Conservation (phyloP, 1,284 basidiomycete species). For the Singerocomus inundabilis region DNA sequence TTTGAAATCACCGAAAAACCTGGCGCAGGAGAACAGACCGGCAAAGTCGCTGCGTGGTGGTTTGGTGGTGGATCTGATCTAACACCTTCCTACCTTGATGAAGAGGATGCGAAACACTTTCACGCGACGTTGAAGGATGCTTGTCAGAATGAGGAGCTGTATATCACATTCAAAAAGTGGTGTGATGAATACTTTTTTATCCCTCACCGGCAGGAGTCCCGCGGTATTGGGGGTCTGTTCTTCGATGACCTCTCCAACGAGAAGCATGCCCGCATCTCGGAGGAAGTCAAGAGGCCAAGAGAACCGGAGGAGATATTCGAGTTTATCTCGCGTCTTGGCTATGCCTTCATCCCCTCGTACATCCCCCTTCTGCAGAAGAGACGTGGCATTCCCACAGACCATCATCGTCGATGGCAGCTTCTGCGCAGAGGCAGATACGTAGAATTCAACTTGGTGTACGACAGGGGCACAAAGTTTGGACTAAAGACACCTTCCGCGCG, state of each 20-base stretch:
- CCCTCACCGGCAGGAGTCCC: constrained; percentile 85
- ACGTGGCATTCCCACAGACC: constrained; percentile 58
- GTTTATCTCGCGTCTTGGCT: constrained; percentile 69
- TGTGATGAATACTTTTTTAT: constrained; percentile 98
- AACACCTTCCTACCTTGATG: constrained; percentile 91
- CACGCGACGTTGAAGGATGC: constrained; percentile 78
- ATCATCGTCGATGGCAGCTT: constrained; percentile 85
- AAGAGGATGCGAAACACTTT: constrained; percentile 87
- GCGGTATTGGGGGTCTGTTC: constrained; percentile 95
- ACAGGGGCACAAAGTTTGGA: constrained; percentile 86
- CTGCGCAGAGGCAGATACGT: constrained; percentile 87
- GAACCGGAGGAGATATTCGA: constrained; percentile 71
- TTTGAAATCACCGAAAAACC: constrained; percentile 80
- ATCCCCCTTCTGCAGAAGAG: constrained; percentile 76
- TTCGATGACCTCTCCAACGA: constrained; percentile 85
- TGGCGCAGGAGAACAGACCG: constrained; percentile 32
- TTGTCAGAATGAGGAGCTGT: constrained; percentile 75
- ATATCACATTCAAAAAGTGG: constrained; percentile 89
- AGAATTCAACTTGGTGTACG: constrained; percentile 92
- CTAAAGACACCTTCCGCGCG: constrained; percentile 88
- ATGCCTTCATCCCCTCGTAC: constrained; percentile 87
- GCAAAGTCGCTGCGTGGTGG: constrained; percentile 87
- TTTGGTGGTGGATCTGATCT: constrained; percentile 97
- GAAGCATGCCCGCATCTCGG: constrained; percentile 53
- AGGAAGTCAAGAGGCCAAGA: constrained; percentile 50